These are phyloP conservation scores for Saccharomyces hybrid DNA, from an alignment of 1,139 yeast species.

Conservation along the genomic window DNA sequence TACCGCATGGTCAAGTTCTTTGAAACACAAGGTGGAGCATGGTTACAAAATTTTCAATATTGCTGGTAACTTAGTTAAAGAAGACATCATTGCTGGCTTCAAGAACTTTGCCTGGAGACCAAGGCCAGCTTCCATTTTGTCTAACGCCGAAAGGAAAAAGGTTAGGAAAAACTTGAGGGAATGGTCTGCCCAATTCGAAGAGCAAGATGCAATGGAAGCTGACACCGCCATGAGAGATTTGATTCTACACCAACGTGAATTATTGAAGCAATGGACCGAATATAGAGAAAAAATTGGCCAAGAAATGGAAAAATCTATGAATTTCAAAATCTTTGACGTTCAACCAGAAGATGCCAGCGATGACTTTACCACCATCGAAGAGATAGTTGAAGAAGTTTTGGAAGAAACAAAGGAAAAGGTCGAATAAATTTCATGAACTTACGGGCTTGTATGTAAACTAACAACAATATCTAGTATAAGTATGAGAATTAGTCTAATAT, in stretches of 20 bases:
- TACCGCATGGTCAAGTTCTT: conserved; percentile 78
- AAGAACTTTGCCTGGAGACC: conserved; percentile 96
- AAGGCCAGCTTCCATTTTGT: conserved; percentile 73
- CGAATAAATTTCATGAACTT: conserved; percentile 22
- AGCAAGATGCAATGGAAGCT: conserved; percentile 93
- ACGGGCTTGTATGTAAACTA: neutral
- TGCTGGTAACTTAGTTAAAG: conserved; percentile 69
- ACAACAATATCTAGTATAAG: neutral
- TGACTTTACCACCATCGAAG: conserved; percentile 18
- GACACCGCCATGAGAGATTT: conserved; percentile 87
- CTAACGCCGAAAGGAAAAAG: conserved; percentile 72
- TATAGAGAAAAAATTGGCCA: conserved; percentile 46
- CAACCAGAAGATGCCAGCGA: conserved; percentile 42
- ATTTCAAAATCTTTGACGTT: conserved; percentile 21
- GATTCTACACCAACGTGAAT: conserved; percentile 74
- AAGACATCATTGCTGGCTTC: conserved; percentile 74
- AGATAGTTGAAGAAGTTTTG: conserved; percentile 46
- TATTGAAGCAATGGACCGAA: conserved; percentile 76
- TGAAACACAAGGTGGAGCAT: conserved; percentile 81
- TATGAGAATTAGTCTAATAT: neutral
- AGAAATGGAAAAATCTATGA: conserved; percentile 13
- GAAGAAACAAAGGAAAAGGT: conserved; percentile 65
- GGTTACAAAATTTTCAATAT: conserved; percentile 86
- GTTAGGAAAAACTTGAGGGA: conserved; percentile 84
- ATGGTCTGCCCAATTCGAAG: conserved; percentile 89